Evolutionary conservation across 1,284 basidiomycete genomes (phyloP).

Genomic region (Ganoderma leucocontextum): DNA sequence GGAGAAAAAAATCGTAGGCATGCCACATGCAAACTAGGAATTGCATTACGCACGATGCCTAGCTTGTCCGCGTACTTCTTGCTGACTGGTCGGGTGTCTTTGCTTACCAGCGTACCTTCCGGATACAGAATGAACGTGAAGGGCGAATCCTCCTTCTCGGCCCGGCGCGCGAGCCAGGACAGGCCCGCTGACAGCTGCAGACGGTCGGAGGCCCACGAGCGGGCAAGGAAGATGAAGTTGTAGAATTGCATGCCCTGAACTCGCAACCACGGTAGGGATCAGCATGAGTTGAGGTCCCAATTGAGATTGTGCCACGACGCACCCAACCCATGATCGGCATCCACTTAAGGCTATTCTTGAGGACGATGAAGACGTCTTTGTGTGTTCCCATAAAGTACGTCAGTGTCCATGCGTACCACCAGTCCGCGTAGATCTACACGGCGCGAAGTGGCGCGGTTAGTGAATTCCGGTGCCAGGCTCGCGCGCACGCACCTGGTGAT

Average conservation of each 20-base stretch:
- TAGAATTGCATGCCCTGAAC: constrained; percentile 91
- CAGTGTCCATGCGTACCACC: constrained; percentile 93
- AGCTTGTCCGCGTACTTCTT: constrained; percentile 85
- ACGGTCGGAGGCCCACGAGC: constrained; percentile 88
- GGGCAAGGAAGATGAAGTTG: constrained; percentile 88
- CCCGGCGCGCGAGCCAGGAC: constrained; percentile 63
- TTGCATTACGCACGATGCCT: constrained; percentile 64
- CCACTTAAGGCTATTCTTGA: constrained; percentile 91
- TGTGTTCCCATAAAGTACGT: constrained; percentile 80
- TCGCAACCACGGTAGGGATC: constrained; percentile 8
- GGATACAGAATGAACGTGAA: constrained; percentile 90
- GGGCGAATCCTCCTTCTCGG: constrained; percentile 71
- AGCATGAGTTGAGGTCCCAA: neutral
- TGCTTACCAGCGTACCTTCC: constrained; percentile 90
- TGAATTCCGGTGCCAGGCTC: neutral
- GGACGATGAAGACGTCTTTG: constrained; percentile 83
- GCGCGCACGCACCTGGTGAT: constrained; percentile 72
- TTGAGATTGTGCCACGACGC: constrained; percentile 38
- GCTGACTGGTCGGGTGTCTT: constrained; percentile 84
- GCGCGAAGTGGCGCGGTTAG: neutral
- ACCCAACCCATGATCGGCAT: constrained; percentile 91
- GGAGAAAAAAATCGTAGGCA: constrained; percentile 13
- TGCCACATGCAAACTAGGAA: neutral
- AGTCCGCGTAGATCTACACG: constrained; percentile 84
- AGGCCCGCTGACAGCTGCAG: constrained; percentile 67